These are phyloP conservation scores for Apodospora peruviana DNA, from an alignment of 495 filamentous ascomycete genomes.

Conservation along the genomic window DNA sequence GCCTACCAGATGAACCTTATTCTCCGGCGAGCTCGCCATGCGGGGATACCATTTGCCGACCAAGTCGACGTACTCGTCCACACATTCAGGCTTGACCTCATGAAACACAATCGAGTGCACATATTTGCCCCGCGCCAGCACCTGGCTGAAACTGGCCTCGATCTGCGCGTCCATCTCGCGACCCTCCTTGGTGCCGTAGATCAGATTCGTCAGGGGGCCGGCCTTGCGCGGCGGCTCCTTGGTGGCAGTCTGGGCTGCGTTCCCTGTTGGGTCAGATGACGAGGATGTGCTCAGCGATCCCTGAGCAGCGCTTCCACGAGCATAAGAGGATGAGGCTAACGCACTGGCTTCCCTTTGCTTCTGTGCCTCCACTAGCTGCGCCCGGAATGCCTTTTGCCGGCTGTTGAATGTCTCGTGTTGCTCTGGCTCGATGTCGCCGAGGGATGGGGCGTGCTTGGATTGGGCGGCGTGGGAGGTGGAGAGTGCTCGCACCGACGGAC, in stretches of 20 bases:
- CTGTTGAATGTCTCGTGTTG: constrained; percentile 68
- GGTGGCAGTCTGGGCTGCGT: constrained; percentile 37
- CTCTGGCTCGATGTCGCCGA: constrained; percentile 70
- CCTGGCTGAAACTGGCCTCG: constrained; percentile 88
- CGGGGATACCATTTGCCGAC: constrained; percentile 90
- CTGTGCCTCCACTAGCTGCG: constrained; percentile 68
- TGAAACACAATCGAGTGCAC: constrained; percentile 98
- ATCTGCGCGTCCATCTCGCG: constrained; percentile 89
- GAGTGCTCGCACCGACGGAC: constrained; percentile 45
- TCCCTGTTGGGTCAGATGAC: constrained; percentile 37
- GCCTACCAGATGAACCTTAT: constrained; percentile 91
- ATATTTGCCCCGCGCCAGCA: constrained; percentile 93
- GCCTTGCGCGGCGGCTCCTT: constrained; percentile 41
- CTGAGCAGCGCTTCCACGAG: constrained; percentile 44
- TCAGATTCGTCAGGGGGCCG: constrained; percentile 60
- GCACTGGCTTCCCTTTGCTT: constrained; percentile 81
- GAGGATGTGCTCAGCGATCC: constrained; percentile 59
- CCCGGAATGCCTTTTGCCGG: constrained; percentile 80
- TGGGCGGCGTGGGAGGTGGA: constrained; percentile 47
- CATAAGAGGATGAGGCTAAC: constrained; percentile 26
- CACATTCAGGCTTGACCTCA: constrained; percentile 89
- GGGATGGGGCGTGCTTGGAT: constrained; percentile 58
- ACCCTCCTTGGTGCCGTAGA: constrained; percentile 95
- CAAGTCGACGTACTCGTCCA: constrained; percentile 88
- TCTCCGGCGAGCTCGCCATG: constrained; percentile 73